Conservation (phyloP, 192 early-diverging fungal genomes). For the Piromyces sp. region DNA sequence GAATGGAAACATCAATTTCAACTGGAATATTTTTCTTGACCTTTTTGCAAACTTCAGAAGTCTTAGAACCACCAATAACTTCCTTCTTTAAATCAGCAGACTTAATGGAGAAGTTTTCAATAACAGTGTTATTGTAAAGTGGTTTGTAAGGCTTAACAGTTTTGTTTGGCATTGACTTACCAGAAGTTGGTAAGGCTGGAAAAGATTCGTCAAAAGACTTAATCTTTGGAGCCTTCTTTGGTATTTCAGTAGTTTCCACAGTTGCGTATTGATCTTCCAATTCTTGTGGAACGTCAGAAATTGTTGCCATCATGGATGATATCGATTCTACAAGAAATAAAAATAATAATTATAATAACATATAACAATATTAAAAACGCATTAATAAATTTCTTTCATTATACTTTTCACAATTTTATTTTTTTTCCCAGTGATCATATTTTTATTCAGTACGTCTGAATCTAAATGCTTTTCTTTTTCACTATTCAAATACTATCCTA, state of each 20-base stretch:
- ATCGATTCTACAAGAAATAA: neutral
- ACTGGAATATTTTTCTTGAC: neutral
- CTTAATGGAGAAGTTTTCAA: neutral
- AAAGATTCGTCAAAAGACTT: neutral
- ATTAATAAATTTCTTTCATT: too few species aligned
- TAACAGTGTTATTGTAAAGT: neutral
- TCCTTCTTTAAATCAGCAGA: neutral
- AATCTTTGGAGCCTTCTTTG: neutral
- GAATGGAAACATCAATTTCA: neutral
- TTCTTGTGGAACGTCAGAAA: neutral
- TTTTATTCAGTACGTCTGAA: too few species aligned
- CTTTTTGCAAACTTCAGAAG: neutral
- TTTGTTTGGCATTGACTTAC: neutral
- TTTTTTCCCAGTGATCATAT: too few species aligned
- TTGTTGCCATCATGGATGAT: neutral
- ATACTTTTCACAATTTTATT: too few species aligned
- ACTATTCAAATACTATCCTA: too few species aligned
- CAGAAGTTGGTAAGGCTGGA: neutral
- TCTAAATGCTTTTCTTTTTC: too few species aligned
- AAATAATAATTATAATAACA: too few species aligned
- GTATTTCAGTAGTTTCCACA: neutral
- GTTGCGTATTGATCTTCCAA: neutral
- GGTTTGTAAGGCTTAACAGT: neutral
- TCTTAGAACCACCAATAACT: neutral
- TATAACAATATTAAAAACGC: too few species aligned